Conservation (phyloP, 441 rosid genomes). For the Gossypium schwendimanii region DNA sequence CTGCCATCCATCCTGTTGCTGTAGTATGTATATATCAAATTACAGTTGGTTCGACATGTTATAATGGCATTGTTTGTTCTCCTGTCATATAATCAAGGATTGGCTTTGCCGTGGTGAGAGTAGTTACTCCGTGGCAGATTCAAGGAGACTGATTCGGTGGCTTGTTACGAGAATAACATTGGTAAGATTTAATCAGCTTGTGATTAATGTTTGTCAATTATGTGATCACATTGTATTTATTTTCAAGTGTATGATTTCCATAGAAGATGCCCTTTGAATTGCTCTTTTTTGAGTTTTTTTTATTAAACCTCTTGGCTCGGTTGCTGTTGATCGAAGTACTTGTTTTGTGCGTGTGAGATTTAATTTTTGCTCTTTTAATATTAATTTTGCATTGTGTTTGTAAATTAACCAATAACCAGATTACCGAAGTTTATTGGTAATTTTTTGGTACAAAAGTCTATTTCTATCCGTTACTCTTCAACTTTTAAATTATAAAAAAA, state of each 20-base stretch:
- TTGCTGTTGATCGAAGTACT: background rate
- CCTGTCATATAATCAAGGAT: background rate
- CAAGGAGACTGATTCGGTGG: background rate
- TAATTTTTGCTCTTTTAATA: background rate
- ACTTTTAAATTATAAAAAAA: too few species aligned
- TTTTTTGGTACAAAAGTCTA: too few species aligned
- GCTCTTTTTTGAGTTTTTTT: background rate
- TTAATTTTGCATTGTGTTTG: background rate
- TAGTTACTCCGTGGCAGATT: background rate
- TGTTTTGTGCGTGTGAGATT: background rate
- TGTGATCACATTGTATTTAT: slow-evolving; percentile 8
- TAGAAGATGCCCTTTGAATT: background rate
- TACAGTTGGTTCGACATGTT: background rate
- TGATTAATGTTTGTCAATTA: background rate
- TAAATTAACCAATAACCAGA: too few species aligned
- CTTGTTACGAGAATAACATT: background rate
- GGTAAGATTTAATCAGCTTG: background rate
- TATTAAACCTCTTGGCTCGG: background rate
- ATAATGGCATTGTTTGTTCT: background rate
- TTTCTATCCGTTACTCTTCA: too few species aligned
- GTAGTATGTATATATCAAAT: background rate
- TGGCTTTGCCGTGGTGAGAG: background rate
- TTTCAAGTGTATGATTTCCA: slow-evolving; percentile 15
- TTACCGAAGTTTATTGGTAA: too few species aligned
- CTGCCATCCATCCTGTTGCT: background rate